phyloP scores from a whole-genome alignment of 805 yeast species.

The Metschnikowia santaceciliae region DNA sequence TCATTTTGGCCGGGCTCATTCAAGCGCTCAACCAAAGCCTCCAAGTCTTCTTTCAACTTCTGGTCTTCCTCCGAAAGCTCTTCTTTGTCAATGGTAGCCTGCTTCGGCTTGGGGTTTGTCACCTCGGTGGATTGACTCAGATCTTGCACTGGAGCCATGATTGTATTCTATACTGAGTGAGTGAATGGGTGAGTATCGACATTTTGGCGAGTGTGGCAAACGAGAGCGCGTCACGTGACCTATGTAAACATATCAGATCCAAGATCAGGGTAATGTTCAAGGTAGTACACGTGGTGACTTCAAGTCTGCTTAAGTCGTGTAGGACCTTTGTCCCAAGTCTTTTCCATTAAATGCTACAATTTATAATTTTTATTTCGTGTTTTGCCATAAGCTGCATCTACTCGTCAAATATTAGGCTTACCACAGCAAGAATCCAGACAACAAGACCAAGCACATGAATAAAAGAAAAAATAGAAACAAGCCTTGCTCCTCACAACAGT shows the following conservation, averaged over 20 bases:
- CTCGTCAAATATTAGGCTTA: not conserved
- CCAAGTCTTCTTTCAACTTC: slow-evolving; percentile 81
- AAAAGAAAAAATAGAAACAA: no score
- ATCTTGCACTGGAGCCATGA: slow-evolving; percentile 38
- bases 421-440: no score
- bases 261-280: no score
- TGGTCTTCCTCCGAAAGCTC: slow-evolving; percentile 92
- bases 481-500: not conserved
- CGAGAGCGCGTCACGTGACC: slow-evolving; percentile 3
- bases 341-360: no score
- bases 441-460: no score
- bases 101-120: slow-evolving; percentile 22
- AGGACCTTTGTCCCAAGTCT: no score
- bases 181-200: slow-evolving; percentile 1
- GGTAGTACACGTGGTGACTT: no score
- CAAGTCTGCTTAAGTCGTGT: no score
- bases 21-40: slow-evolving; percentile 77
- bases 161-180: not conserved
- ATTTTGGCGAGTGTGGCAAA: slow-evolving; percentile 6
- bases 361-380: not conserved
- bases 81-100: slow-evolving; percentile 50
- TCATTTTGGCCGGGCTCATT: slow-evolving; percentile 44
- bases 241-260: not conserved
- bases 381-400: not conserved
- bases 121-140: slow-evolving; percentile 13